phyloP scores from a whole-genome alignment of 1,284 basidiomycete species.

The Paramarasmius palmivorus region DNA sequence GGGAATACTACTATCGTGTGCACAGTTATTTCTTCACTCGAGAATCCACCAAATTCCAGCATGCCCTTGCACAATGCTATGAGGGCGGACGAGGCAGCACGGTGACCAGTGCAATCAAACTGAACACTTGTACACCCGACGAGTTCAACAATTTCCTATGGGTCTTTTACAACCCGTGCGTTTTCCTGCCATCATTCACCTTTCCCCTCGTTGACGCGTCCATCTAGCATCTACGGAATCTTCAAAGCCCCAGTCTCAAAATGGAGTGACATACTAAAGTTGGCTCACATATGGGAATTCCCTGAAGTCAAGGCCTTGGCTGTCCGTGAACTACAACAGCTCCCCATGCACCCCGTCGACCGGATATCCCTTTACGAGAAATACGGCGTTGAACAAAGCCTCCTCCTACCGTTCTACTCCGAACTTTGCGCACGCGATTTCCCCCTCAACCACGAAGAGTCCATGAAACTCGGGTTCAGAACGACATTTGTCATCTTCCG shows the following conservation, averaged over 20 bases:
- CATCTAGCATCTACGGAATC: background rate
- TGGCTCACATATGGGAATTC: slow-evolving; percentile 41
- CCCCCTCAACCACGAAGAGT: slow-evolving; percentile 9
- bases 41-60: slow-evolving; percentile 54
- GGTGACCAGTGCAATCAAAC: slow-evolving; percentile 36
- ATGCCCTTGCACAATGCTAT: slow-evolving; percentile 32
- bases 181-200: slow-evolving; percentile 11
- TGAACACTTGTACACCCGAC: slow-evolving; percentile 40
- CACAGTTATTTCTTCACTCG: slow-evolving; percentile 61
- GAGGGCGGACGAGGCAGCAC: slow-evolving; percentile 40
- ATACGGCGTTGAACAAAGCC: slow-evolving; percentile 36
- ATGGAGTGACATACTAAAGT: slow-evolving; percentile 42
- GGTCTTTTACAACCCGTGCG: slow-evolving; percentile 69
- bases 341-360: slow-evolving; percentile 35
- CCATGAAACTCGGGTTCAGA: background rate
- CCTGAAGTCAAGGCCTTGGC: slow-evolving; percentile 38
- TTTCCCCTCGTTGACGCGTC: background rate
- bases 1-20: slow-evolving; percentile 45
- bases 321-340: slow-evolving; percentile 37
- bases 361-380: slow-evolving; percentile 41
- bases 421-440: slow-evolving; percentile 27
- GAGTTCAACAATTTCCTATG: slow-evolving; percentile 59
- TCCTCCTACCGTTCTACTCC: slow-evolving; percentile 36
- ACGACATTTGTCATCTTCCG: slow-evolving; percentile 1
- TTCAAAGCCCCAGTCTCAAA: slow-evolving; percentile 24